phyloP scores from a whole-genome alignment of 352 stramenopile genomes.

The Globisporangium lucens region DNA sequence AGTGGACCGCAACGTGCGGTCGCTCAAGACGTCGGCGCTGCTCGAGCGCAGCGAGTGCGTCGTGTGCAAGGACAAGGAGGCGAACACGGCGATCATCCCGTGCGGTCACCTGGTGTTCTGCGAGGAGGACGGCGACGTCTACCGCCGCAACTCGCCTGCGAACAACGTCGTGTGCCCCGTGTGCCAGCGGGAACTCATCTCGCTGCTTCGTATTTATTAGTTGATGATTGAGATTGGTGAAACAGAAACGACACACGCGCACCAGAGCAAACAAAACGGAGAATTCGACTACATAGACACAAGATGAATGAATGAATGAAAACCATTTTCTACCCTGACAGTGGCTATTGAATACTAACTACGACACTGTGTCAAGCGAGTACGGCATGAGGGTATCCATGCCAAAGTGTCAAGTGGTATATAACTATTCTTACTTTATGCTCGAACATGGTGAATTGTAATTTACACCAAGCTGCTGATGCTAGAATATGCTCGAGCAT shows the following conservation, averaged over 20 bases:
- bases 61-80: slow-evolving; percentile 72
- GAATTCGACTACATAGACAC: not conserved
- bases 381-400: not conserved
- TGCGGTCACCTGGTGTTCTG: slow-evolving; percentile 86
- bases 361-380: too few relatives aligned
- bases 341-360: too few relatives aligned
- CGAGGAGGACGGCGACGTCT: slow-evolving; percentile 73
- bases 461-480: too few relatives aligned
- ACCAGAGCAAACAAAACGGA: not conserved
- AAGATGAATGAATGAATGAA: not conserved
- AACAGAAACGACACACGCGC: not conserved
- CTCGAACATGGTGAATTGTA: not conserved
- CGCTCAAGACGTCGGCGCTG: slow-evolving; percentile 56
- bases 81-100: slow-evolving; percentile 72
- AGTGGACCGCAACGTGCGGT: slow-evolving; percentile 71
- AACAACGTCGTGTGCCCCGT: slow-evolving; percentile 66
- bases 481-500: not conserved
- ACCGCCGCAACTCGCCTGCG: slow-evolving; percentile 42
- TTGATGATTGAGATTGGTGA: not conserved
- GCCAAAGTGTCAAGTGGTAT: not conserved
- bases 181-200: slow-evolving; percentile 80
- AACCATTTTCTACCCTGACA: not conserved
- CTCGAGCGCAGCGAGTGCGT: slow-evolving; percentile 75
- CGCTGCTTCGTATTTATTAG: slow-evolving; percentile 76
- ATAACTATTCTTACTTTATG: not conserved